Percentiles rank a stretch among this genome's conserved stretches.
Conservation (phyloP, 768 basidiomycete genomes). For the Saitozyma sp. region DNA sequence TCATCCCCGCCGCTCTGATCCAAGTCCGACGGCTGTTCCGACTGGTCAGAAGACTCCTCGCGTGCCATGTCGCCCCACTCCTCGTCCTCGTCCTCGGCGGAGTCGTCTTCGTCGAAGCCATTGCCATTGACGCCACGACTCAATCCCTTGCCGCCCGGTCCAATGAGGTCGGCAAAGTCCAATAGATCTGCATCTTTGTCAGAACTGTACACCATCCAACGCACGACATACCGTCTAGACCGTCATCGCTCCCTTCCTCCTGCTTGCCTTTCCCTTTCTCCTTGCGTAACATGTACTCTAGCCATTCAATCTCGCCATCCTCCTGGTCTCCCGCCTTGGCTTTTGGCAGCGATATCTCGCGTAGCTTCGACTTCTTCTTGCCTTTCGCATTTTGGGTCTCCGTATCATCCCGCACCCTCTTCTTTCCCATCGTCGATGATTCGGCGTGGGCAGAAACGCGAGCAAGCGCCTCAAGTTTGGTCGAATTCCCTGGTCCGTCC, state of each 20-base stretch:
- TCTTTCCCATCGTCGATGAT: no score
- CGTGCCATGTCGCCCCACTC: background rate
- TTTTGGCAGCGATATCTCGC: slow-evolving; percentile 28
- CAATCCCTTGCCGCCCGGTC: slow-evolving; percentile 35
- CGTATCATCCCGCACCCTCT: no score
- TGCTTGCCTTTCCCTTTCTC: slow-evolving; percentile 52
- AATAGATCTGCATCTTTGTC: slow-evolving; percentile 44
- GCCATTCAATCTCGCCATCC: slow-evolving; percentile 78
- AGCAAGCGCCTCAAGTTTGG: no score
- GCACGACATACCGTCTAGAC: slow-evolving; percentile 69
- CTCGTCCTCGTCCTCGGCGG: slow-evolving; percentile 45
- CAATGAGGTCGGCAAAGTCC: slow-evolving; percentile 46
- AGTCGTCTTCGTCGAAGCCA: slow-evolving; percentile 27
- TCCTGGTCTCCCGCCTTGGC: slow-evolving; percentile 58
- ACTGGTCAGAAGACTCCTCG: no score
- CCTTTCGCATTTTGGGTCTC: background rate
- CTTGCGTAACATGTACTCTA: slow-evolving; percentile 70
- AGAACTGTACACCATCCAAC: slow-evolving; percentile 4
- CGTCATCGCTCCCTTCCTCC: slow-evolving; percentile 64
- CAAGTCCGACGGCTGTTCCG: no score
- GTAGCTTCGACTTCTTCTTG: slow-evolving; percentile 36
- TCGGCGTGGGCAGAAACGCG: no score
- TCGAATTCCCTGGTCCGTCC: no score
- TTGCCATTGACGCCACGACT: slow-evolving; percentile 1
- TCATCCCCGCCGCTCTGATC: no score